Evolutionary conservation across 2,329 filamentous ascomycete species (phyloP).

Genomic region (Stylonectria norvegica): DNA sequence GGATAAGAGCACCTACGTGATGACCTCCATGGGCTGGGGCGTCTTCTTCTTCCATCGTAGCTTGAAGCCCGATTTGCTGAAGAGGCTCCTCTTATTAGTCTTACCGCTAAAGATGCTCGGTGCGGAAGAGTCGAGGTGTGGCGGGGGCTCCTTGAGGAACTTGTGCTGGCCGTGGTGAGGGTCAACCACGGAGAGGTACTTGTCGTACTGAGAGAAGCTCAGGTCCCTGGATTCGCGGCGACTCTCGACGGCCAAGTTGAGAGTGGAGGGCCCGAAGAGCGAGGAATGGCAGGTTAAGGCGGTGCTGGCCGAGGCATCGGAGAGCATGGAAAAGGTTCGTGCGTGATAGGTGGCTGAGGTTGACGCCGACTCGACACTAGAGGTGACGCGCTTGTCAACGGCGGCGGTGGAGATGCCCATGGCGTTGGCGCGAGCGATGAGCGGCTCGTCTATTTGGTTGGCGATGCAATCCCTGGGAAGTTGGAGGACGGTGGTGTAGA

Average conservation of each 20-base stretch:
- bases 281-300: slow-evolving; percentile 43
- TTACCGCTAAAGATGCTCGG: slow-evolving; percentile 44
- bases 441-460: slow-evolving; percentile 36
- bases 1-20: slow-evolving; percentile 27
- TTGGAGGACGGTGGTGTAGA: slow-evolving; percentile 39
- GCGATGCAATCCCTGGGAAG: slow-evolving; percentile 35
- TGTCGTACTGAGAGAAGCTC: slow-evolving; percentile 51
- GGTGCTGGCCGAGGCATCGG: slow-evolving; percentile 40
- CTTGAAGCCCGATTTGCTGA: slow-evolving; percentile 44
- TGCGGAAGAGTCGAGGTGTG: slow-evolving; percentile 29
- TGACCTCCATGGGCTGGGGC: slow-evolving; percentile 27
- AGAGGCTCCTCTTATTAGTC: slow-evolving; percentile 44
- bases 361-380: slow-evolving; percentile 42
- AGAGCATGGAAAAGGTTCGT: slow-evolving; percentile 44
- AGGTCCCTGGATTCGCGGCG: slow-evolving; percentile 36
- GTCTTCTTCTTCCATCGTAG: slow-evolving; percentile 42
- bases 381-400: slow-evolving; percentile 35
- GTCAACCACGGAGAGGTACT: slow-evolving; percentile 45
- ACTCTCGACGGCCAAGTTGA: slow-evolving; percentile 23
- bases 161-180: slow-evolving; percentile 43
- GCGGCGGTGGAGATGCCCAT: slow-evolving; percentile 33
- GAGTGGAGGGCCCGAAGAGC: slow-evolving; percentile 28
- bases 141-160: slow-evolving; percentile 34
- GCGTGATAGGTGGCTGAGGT: slow-evolving; percentile 39
- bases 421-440: slow-evolving; percentile 34